phyloP scores from a whole-genome alignment of 371 early-diverging fungal genomes.

The Apophysomyces elegans region DNA sequence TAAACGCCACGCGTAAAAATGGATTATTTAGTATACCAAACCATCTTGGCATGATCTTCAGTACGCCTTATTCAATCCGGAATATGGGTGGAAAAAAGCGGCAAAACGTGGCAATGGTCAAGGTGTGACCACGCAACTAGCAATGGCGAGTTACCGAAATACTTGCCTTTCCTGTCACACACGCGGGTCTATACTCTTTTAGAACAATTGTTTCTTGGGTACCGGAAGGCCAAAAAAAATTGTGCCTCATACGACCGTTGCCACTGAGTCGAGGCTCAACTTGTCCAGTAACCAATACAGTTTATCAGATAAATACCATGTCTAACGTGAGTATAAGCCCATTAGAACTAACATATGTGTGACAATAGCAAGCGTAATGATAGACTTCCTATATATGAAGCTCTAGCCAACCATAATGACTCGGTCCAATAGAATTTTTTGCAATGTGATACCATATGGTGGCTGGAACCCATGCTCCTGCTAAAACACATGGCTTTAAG shows the following conservation, averaged over 20 bases:
- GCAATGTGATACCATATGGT: too few relatives aligned
- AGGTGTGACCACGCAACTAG: background rate
- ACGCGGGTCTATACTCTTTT: slow-evolving; percentile 10
- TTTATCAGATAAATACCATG: too few relatives aligned
- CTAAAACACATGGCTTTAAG: too few relatives aligned
- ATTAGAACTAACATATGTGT: too few relatives aligned
- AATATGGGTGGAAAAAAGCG: background rate
- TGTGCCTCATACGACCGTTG: background rate
- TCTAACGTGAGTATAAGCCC: too few relatives aligned
- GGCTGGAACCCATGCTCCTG: too few relatives aligned
- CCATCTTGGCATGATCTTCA: too few relatives aligned
- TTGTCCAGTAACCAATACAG: background rate
- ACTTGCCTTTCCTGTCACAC: slow-evolving; percentile 5
- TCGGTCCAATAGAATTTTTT: too few relatives aligned
- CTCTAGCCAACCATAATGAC: too few relatives aligned
- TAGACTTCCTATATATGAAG: too few relatives aligned
- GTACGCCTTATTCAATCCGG: background rate
- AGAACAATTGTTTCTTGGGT: background rate
- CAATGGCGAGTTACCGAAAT: slow-evolving; percentile 9
- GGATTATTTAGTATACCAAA: too few relatives aligned
- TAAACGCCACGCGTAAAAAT: background rate
- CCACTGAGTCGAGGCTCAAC: background rate
- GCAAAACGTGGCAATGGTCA: slow-evolving; percentile 1
- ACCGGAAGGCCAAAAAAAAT: background rate
- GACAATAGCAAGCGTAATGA: too few relatives aligned